Percentiles rank a stretch among this genome's conserved stretches.
These are phyloP conservation scores for Beta vulgaris DNA, from an alignment of 148 eudicot species.

Conservation along the genomic window DNA sequence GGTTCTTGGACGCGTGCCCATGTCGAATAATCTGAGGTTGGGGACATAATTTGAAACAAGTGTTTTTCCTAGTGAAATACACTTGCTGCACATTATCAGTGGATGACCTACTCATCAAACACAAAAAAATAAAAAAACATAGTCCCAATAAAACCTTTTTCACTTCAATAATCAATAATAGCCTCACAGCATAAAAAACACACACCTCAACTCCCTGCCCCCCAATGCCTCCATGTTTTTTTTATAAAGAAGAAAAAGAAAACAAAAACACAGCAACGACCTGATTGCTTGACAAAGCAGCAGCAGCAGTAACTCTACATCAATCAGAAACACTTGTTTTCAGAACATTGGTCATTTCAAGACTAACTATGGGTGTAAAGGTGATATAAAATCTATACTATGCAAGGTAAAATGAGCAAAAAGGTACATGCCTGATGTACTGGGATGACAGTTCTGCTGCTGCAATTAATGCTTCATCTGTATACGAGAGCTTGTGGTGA, in stretches of 20 bases:
- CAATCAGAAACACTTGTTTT: neutral
- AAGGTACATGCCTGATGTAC: constrained; percentile 57
- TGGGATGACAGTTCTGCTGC: constrained; percentile 75
- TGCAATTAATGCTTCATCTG: constrained; percentile 72
- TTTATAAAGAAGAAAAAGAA: neutral
- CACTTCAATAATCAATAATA: neutral
- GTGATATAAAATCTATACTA: neutral
- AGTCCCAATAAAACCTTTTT: too few relatives aligned
- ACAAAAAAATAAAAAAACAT: too few relatives aligned
- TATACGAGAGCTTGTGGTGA: constrained; percentile 79
- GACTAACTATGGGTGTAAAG: neutral
- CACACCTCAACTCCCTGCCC: neutral
- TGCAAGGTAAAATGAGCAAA: neutral
- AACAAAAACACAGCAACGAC: neutral
- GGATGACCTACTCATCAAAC: too few relatives aligned
- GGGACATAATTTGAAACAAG: too few relatives aligned
- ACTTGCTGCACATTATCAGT: too few relatives aligned
- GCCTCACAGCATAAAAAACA: neutral
- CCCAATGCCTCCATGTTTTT: too few relatives aligned
- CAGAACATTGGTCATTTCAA: neutral
- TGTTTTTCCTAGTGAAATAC: too few relatives aligned
- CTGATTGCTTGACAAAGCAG: neutral
- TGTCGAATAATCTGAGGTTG: too few relatives aligned
- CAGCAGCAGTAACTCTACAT: neutral
- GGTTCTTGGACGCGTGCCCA: too few relatives aligned